These are phyloP conservation scores for Monosporascus sp. DNA, from an alignment of 2,329 filamentous ascomycete genomes.

Conservation along the genomic window DNA sequence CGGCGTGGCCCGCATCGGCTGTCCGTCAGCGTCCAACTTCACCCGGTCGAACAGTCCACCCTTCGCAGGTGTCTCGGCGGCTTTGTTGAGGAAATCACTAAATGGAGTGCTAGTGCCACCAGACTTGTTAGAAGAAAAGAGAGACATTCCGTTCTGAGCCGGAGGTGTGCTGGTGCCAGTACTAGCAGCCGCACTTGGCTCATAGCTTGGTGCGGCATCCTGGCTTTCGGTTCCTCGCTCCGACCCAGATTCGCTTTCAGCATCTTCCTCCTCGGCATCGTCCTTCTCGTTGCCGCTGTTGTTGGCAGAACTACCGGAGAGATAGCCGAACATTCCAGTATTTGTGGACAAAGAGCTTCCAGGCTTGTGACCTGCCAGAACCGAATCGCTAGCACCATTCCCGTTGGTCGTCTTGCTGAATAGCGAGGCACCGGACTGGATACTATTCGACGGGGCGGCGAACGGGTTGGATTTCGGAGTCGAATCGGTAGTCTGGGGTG, in stretches of 20 bases:
- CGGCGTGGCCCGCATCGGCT: conserved; percentile 23
- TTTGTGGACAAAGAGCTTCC: conserved; percentile 19
- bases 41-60: conserved; percentile 29
- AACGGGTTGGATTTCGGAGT: conserved; percentile 24
- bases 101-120: conserved; percentile 16
- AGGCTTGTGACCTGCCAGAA: conserved; percentile 19
- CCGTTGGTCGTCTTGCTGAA: conserved; percentile 30
- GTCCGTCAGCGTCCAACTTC: conserved; percentile 25
- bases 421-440: conserved; percentile 32
- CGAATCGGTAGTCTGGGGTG: conserved; percentile 24
- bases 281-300: conserved; percentile 45
- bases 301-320: conserved; percentile 53
- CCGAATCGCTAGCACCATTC: conserved; percentile 13
- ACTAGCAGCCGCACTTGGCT: conserved; percentile 37
- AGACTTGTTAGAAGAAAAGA: conserved; percentile 27
- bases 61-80: conserved; percentile 16
- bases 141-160: conserved; percentile 27
- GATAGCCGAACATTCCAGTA: conserved; percentile 50
- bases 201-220: conserved; percentile 38
- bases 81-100: conserved; percentile 10
- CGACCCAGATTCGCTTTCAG: conserved; percentile 40
- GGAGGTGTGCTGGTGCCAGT: conserved; percentile 35
- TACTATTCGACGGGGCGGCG: conserved; percentile 31
- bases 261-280: conserved; percentile 41
- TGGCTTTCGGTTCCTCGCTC: conserved; percentile 39